A percentile compares a stretch with the other conserved stretches of the same genome.
Evolutionary conservation across 257 asterid genomes (phyloP).

Genomic region (Henckelia pumila): DNA sequence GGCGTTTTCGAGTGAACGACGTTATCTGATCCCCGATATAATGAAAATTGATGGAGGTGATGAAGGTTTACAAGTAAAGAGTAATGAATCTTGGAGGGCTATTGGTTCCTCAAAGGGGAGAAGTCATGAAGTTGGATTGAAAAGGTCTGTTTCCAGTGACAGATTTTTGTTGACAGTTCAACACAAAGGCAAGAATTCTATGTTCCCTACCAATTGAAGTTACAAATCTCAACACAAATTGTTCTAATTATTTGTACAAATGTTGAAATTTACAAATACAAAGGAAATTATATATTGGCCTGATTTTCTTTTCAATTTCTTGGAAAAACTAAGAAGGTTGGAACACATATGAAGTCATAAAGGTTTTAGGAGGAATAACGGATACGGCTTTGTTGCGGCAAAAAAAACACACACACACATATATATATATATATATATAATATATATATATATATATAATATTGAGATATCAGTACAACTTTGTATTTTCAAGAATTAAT

Average conservation of each 20-base stretch:
- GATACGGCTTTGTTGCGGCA: too few relatives aligned
- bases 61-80: constrained; percentile 7
- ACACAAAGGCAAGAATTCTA: not conserved
- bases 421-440: too few relatives aligned
- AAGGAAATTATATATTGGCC: not conserved
- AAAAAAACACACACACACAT: too few relatives aligned
- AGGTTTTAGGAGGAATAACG: too few relatives aligned
- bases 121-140: not conserved
- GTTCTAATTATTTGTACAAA: not conserved
- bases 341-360: too few relatives aligned
- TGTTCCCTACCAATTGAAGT: not conserved
- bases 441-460: too few relatives aligned
- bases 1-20: constrained; percentile 28
- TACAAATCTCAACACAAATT: not conserved
- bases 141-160: not conserved
- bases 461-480: too few relatives aligned
- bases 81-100: constrained; percentile 15
- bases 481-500: too few relatives aligned
- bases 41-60: constrained; percentile 24
- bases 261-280: not conserved
- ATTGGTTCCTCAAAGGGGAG: not conserved
- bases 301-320: not conserved
- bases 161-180: not conserved
- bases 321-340: too few relatives aligned
- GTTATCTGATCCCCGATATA: constrained; percentile 25